phyloP scores from a whole-genome alignment of 2,329 filamentous ascomycete species.

The Mycosphaerella arachidis region DNA sequence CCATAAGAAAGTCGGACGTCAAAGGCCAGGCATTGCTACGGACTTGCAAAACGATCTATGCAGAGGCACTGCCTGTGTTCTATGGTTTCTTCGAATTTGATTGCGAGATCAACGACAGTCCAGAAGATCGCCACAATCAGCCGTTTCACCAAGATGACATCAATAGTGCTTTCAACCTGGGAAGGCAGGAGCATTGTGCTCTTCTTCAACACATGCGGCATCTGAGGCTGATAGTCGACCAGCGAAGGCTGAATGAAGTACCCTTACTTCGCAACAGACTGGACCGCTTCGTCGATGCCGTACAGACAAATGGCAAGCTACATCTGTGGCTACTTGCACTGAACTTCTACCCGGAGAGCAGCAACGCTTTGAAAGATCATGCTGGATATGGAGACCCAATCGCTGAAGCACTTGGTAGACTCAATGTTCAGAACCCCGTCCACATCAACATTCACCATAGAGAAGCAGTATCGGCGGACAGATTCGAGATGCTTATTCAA shows the following conservation, averaged over 20 bases:
- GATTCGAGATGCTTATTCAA: background rate
- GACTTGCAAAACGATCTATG: background rate
- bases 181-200: background rate
- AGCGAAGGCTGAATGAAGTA: background rate
- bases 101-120: conserved; percentile 1
- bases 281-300: background rate
- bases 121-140: background rate
- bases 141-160: conserved; percentile 1
- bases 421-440: background rate
- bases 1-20: background rate
- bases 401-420: background rate
- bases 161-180: background rate
- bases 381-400: background rate
- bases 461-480: background rate
- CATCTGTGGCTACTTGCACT: background rate
- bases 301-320: background rate
- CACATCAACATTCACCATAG: background rate
- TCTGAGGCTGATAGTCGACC: background rate
- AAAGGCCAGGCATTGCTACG: conserved; percentile 1
- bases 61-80: background rate
- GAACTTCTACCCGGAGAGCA: background rate
- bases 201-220: background rate
- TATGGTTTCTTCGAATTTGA: conserved; percentile 1
- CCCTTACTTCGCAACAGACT: background rate
- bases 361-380: background rate